phyloP scores from a whole-genome alignment of 2,329 filamentous ascomycete species.

The Neonectria punicea region DNA sequence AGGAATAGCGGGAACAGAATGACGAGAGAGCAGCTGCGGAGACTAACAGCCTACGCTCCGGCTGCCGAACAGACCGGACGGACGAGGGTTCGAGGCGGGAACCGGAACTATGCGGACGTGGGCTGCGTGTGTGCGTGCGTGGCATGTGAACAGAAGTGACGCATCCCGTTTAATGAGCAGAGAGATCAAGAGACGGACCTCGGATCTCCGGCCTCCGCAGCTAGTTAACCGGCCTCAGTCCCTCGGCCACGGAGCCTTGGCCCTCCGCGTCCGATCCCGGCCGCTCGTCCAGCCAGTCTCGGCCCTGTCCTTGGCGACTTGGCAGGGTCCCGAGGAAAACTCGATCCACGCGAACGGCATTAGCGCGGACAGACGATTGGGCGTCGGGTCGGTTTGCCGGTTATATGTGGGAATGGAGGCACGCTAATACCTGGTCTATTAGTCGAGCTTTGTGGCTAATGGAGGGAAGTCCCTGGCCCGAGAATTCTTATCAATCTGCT shows the following conservation, averaged over 20 bases:
- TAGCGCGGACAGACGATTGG: not conserved
- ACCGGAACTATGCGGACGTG: too few relatives aligned
- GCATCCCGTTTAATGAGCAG: not conserved
- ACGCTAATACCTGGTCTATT: not conserved
- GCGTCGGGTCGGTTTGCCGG: not conserved
- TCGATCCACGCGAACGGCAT: not conserved
- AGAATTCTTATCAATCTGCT: constrained; percentile 17
- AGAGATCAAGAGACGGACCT: not conserved
- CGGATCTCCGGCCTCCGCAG: not conserved
- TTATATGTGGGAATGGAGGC: not conserved
- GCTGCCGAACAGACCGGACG: not conserved
- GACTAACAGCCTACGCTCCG: not conserved
- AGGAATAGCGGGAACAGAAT: not conserved
- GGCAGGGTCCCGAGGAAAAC: not conserved
- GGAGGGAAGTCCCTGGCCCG: not conserved
- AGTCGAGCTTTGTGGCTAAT: not conserved
- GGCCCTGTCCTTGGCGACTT: not conserved
- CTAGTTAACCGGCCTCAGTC: too few relatives aligned
- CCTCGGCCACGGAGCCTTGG: not conserved
- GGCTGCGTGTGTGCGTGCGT: too few relatives aligned
- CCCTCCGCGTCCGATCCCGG: not conserved
- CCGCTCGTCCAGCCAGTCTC: not conserved
- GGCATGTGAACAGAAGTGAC: not conserved
- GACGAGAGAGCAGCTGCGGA: not conserved
- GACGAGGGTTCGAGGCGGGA: not conserved